Conservation (phyloP, 495 filamentous ascomycete genomes). For the Xylaria palmicola region DNA sequence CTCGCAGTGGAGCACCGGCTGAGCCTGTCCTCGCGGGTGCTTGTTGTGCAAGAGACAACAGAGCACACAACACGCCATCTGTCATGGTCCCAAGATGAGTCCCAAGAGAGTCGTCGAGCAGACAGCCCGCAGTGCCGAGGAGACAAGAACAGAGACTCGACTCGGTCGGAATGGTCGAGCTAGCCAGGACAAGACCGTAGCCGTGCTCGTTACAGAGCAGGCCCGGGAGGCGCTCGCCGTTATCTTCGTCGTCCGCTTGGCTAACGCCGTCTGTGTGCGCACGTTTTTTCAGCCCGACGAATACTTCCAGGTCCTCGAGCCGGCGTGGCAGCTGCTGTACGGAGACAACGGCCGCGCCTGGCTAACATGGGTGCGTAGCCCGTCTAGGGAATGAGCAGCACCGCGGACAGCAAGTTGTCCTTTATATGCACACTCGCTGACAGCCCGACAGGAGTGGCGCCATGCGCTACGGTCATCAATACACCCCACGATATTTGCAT, state of each 20-base stretch:
- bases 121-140: conserved; percentile 7
- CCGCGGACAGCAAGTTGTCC: not conserved
- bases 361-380: conserved; percentile 89
- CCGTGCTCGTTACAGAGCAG: conserved; percentile 26
- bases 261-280: conserved; percentile 77
- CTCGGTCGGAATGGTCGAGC: too few relatives aligned
- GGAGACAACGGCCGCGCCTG: conserved; percentile 75
- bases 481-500: conserved; percentile 81
- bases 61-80: not conserved
- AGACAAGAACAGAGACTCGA: conserved; percentile 7
- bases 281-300: conserved; percentile 99
- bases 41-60: conserved; percentile 8
- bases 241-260: conserved; percentile 73
- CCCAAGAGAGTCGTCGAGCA: conserved; percentile 18
- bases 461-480: conserved; percentile 88
- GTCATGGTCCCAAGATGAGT: conserved; percentile 22
- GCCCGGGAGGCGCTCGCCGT: conserved; percentile 55
- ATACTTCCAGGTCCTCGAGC: conserved; percentile 94
- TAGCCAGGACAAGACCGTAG: conserved; percentile 8
- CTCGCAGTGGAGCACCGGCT: not conserved
- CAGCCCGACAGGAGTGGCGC: conserved; percentile 77
- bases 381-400: not conserved
- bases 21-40: not conserved
- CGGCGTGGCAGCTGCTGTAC: conserved; percentile 89
- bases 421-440: conserved; percentile 17